Percentiles rank a stretch among this genome's conserved stretches.
phyloP scores from a whole-genome alignment of 2,329 filamentous ascomycete species.

The Nemania sp. region DNA sequence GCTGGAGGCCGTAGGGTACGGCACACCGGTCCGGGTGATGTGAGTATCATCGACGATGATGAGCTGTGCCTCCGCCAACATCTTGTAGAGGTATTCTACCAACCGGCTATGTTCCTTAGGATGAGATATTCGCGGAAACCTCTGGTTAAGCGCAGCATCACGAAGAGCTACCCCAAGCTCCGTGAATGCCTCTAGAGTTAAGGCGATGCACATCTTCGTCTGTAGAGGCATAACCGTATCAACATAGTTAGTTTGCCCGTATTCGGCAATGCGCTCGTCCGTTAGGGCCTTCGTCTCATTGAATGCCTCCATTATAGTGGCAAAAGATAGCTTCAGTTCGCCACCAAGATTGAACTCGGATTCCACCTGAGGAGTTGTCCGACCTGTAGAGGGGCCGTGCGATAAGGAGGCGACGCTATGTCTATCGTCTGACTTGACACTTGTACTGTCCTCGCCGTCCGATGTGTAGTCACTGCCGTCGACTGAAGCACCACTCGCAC shows the following conservation, averaged over 20 bases:
- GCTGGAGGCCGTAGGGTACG: constrained; percentile 51
- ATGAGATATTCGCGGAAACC: constrained; percentile 45
- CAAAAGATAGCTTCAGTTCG: constrained; percentile 22
- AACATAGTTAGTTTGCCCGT: constrained; percentile 44
- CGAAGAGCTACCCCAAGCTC: constrained; percentile 48
- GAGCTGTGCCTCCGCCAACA: constrained; percentile 51
- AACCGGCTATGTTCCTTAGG: constrained; percentile 48
- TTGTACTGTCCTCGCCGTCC: constrained; percentile 20
- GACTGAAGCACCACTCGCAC: neutral
- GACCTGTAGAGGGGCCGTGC: constrained; percentile 20
- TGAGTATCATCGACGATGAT: constrained; percentile 45
- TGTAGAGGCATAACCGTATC: constrained; percentile 46
- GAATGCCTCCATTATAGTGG: constrained; percentile 47
- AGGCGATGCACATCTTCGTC: constrained; percentile 38
- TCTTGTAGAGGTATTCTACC: constrained; percentile 43
- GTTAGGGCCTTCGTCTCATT: constrained; percentile 46
- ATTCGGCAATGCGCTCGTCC: constrained; percentile 48
- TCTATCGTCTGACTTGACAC: constrained; percentile 22
- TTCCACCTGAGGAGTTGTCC: constrained; percentile 3
- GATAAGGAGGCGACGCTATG: constrained; percentile 14
- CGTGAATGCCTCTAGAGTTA: constrained; percentile 52
- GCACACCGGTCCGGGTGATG: constrained; percentile 48
- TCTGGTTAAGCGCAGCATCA: constrained; percentile 43
- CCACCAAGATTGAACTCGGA: constrained; percentile 13
- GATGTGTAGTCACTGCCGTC: constrained; percentile 20